Conservation (phyloP, 1,284 basidiomycete genomes). For the Acaromyces ingoldii region DNA sequence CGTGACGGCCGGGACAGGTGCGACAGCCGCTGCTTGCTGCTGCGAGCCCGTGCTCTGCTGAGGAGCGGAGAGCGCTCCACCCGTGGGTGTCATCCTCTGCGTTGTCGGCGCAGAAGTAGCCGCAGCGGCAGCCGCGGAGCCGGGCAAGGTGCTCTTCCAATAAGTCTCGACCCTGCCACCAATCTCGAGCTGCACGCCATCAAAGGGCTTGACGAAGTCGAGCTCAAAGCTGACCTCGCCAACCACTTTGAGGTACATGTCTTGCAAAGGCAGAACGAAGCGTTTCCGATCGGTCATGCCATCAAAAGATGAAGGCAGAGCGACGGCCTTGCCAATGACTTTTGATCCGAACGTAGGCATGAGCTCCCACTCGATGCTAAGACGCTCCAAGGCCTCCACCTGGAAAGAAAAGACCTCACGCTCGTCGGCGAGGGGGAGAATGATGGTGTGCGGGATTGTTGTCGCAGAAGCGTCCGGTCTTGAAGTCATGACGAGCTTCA, state of each 20-base stretch:
- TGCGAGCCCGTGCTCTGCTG: too few species aligned
- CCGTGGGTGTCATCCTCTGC: constrained; percentile 35
- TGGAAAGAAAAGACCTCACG: constrained; percentile 86
- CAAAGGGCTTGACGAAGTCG: constrained; percentile 82
- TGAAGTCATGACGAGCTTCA: constrained; percentile 88
- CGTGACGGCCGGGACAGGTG: not conserved
- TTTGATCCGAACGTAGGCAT: constrained; percentile 99
- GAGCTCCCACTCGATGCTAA: constrained; percentile 86
- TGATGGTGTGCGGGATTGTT: constrained; percentile 59
- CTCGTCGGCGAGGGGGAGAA: constrained; percentile 71
- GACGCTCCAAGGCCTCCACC: constrained; percentile 66
- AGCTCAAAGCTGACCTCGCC: constrained; percentile 91
- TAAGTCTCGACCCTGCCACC: constrained; percentile 65
- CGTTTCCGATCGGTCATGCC: constrained; percentile 40
- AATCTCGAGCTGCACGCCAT: constrained; percentile 88
- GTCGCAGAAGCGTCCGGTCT: constrained; percentile 69
- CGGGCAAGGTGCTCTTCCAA: constrained; percentile 50
- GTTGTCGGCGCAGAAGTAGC: constrained; percentile 15
- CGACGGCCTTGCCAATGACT: constrained; percentile 87
- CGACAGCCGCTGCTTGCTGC: not conserved
- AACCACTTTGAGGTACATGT: constrained; percentile 86
- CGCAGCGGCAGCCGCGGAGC: constrained; percentile 5
- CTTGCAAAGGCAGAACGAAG: constrained; percentile 67
- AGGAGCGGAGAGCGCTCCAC: too few species aligned
- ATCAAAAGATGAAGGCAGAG: constrained; percentile 71